These are phyloP conservation scores for Sporothrix euskadiensis DNA, from an alignment of 2,329 filamentous ascomycete species.

Conservation along the genomic window DNA sequence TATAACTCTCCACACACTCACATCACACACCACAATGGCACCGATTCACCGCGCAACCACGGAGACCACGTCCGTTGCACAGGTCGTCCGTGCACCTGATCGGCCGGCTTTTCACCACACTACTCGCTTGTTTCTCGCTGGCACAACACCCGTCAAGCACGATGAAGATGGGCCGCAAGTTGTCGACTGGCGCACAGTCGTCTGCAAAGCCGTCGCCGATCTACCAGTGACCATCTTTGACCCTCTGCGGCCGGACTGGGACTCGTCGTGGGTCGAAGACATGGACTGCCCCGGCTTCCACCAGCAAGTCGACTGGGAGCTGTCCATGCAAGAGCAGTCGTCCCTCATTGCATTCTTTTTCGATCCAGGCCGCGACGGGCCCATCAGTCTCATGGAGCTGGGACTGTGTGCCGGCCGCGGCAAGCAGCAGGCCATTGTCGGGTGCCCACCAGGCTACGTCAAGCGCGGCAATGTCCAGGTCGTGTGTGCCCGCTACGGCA, in stretches of 20 bases:
- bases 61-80: slow-evolving; percentile 18
- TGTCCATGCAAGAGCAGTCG: slow-evolving; percentile 55
- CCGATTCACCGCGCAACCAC: neutral
- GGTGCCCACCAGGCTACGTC: slow-evolving; percentile 53
- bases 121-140: slow-evolving; percentile 57
- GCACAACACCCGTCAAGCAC: slow-evolving; percentile 48
- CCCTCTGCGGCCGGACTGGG: slow-evolving; percentile 59
- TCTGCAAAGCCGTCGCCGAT: slow-evolving; percentile 46
- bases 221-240: slow-evolving; percentile 58
- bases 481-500: slow-evolving; percentile 52
- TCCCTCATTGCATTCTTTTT: slow-evolving; percentile 60
- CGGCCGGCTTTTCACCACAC: slow-evolving; percentile 29
- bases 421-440: slow-evolving; percentile 51
- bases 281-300: slow-evolving; percentile 49
- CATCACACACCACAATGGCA: neutral
- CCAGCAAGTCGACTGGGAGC: slow-evolving; percentile 62
- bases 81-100: slow-evolving; percentile 39
- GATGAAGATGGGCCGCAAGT: slow-evolving; percentile 28
- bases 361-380: slow-evolving; percentile 52
- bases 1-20: neutral
- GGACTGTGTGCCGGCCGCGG: slow-evolving; percentile 50
- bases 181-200: slow-evolving; percentile 53
- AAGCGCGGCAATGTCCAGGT: slow-evolving; percentile 63
- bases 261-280: slow-evolving; percentile 54
- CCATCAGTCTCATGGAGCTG: slow-evolving; percentile 61